These are phyloP conservation scores for Yamadazyma akitaensis DNA, from an alignment of 805 yeast species.

Conservation along the genomic window DNA sequence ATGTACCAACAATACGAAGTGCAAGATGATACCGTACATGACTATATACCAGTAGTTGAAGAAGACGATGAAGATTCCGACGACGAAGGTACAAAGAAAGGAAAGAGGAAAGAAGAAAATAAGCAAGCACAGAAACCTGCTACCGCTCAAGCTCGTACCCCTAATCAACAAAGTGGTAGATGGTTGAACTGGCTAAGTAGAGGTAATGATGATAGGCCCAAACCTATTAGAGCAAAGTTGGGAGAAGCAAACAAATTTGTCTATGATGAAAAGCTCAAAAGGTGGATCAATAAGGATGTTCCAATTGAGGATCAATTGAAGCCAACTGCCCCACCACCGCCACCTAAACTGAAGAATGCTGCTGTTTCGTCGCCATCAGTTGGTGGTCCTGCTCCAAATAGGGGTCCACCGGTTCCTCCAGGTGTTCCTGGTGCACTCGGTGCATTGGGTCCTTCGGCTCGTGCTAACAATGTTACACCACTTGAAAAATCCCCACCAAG, in stretches of 20 bases:
- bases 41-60: conserved; percentile 39
- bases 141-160: conserved; percentile 4
- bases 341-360: conserved; percentile 38
- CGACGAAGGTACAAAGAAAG: conserved; percentile 35
- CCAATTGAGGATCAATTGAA: conserved; percentile 61
- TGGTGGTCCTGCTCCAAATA: conserved; percentile 12
- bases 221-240: conserved; percentile 77
- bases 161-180: conserved; percentile 3
- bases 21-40: conserved; percentile 42
- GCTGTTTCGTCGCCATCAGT: conserved; percentile 17
- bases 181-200: conserved; percentile 15
- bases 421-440: conserved; percentile 14
- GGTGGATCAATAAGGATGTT: conserved; percentile 80
- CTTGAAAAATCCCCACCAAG: not conserved
- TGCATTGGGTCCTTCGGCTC: not conserved
- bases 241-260: conserved; percentile 74
- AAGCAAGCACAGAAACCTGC: not conserved
- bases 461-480: not conserved
- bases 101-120: conserved; percentile 14
- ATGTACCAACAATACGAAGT: conserved; percentile 45
- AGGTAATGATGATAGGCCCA: conserved; percentile 57
- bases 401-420: conserved; percentile 11
- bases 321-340: conserved; percentile 65
- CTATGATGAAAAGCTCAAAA: conserved; percentile 77
- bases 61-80: conserved; percentile 48